Evolutionary conservation across 257 asterid genomes (phyloP).

Genomic region (Lavandula angustifolia): DNA sequence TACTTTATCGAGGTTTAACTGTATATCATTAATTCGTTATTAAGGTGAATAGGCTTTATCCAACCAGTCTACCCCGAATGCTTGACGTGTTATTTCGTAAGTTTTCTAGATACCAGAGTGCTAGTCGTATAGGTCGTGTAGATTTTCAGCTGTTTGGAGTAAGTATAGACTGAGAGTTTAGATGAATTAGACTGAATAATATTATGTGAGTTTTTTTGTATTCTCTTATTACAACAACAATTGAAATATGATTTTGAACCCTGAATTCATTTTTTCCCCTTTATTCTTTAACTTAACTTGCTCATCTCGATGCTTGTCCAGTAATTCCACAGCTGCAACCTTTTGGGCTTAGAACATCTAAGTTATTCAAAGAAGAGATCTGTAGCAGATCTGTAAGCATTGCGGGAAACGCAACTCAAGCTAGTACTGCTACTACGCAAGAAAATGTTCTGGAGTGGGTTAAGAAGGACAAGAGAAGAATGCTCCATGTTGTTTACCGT

Average conservation of each 20-base stretch:
- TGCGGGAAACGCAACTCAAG: slow-evolving; percentile 63
- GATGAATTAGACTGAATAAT: not conserved
- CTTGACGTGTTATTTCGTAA: not conserved
- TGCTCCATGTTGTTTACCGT: slow-evolving; percentile 98
- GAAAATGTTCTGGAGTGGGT: slow-evolving; percentile 84
- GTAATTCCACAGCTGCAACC: slow-evolving; percentile 63
- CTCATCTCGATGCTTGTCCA: slow-evolving; percentile 40
- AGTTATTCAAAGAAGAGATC: slow-evolving; percentile 47
- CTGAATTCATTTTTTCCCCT: not conserved
- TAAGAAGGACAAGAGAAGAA: slow-evolving; percentile 85
- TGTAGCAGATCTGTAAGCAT: slow-evolving; percentile 44
- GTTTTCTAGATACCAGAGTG: not conserved
- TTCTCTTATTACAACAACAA: not conserved
- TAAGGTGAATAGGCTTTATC: not conserved
- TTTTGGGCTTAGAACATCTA: slow-evolving; percentile 60
- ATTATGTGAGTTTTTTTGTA: not conserved
- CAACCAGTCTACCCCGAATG: not conserved
- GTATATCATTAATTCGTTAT: not conserved
- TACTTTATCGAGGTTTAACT: no score
- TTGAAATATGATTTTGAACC: not conserved
- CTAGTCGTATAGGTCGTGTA: not conserved
- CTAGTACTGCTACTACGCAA: slow-evolving; percentile 64
- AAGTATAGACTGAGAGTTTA: not conserved
- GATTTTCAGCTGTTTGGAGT: not conserved
- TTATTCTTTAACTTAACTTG: not conserved